Percentiles rank a stretch among this genome's conserved stretches.
These are phyloP conservation scores for Colletotrichum lini DNA, from an alignment of 2,329 filamentous ascomycete species.

Conservation along the genomic window DNA sequence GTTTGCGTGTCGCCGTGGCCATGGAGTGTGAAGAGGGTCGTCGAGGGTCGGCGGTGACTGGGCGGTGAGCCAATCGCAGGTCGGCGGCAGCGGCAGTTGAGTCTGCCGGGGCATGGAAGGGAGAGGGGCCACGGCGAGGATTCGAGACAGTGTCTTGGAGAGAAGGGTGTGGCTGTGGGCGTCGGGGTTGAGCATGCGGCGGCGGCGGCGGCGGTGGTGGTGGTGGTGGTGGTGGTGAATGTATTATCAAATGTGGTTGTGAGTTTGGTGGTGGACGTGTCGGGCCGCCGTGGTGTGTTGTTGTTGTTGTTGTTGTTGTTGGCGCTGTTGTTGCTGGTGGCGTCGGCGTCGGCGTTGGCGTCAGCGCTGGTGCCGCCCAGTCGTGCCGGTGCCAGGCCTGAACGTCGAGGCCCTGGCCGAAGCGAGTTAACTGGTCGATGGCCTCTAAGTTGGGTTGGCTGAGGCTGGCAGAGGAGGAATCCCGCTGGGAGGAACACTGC, in stretches of 20 bases:
- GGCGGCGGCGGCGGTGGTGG: background rate
- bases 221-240: background rate
- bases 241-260: background rate
- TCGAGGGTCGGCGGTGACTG: constrained; percentile 27
- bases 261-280: background rate
- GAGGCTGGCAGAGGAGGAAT: constrained; percentile 41
- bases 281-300: background rate
- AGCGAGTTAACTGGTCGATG: constrained; percentile 40
- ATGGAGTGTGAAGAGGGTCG: constrained; percentile 21
- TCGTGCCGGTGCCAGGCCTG: constrained; percentile 35
- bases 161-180: background rate
- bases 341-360: constrained; percentile 8
- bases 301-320: background rate
- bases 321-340: constrained; percentile 4
- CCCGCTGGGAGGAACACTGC: constrained; percentile 40
- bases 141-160: constrained; percentile 32
- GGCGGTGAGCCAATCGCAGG: constrained; percentile 38
- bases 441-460: constrained; percentile 39
- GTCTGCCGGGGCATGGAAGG: constrained; percentile 35
- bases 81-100: constrained; percentile 9
- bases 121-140: constrained; percentile 8
- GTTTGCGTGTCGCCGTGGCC: constrained; percentile 40
- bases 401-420: constrained; percentile 38
- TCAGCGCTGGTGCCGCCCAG: constrained; percentile 8
- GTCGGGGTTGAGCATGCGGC: background rate